Percentiles rank a stretch among this genome's conserved stretches.
These are phyloP conservation scores for Pseudonitzschia multiseries DNA, from an alignment of 108 stramenopile genomes.

Conservation along the genomic window DNA sequence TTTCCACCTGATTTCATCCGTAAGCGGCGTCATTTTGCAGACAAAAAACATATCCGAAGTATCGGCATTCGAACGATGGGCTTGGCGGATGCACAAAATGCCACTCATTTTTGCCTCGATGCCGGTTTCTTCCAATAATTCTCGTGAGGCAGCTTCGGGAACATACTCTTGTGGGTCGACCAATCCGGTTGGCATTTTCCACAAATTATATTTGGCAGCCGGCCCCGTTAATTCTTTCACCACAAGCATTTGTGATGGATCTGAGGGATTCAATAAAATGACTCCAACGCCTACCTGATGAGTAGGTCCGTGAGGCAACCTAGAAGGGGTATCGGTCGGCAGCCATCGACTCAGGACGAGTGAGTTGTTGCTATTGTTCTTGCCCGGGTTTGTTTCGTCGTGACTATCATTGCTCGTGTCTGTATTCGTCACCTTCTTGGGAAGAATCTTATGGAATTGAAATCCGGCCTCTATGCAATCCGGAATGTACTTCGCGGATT, in stretches of 20 bases:
- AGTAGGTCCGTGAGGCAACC: constrained; percentile 73
- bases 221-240: constrained; percentile 78
- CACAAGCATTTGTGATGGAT: constrained; percentile 64
- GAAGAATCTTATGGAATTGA: constrained; percentile 55
- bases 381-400: not conserved
- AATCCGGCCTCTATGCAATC: constrained; percentile 45
- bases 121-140: constrained; percentile 79
- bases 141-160: constrained; percentile 68
- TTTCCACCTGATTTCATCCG: constrained; percentile 17
- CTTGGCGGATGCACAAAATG: constrained; percentile 70
- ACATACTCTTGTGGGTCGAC: constrained; percentile 83
- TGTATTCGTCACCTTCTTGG: not conserved
- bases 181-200: constrained; percentile 88
- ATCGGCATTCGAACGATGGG: constrained; percentile 38
- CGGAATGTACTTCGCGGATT: constrained; percentile 26
- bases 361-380: constrained; percentile 1
- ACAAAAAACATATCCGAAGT: constrained; percentile 79
- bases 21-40: constrained; percentile 48
- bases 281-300: constrained; percentile 83
- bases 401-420: not conserved
- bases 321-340: constrained; percentile 41
- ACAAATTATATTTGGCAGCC: constrained; percentile 62
- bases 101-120: constrained; percentile 48
- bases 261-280: constrained; percentile 63
- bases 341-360: constrained; percentile 75